Evolutionary conservation across 768 basidiomycete genomes (phyloP), one percentile per base, ranked within the genome.

Genomic region (Rhodosporidiobolus odoratus): DNA sequence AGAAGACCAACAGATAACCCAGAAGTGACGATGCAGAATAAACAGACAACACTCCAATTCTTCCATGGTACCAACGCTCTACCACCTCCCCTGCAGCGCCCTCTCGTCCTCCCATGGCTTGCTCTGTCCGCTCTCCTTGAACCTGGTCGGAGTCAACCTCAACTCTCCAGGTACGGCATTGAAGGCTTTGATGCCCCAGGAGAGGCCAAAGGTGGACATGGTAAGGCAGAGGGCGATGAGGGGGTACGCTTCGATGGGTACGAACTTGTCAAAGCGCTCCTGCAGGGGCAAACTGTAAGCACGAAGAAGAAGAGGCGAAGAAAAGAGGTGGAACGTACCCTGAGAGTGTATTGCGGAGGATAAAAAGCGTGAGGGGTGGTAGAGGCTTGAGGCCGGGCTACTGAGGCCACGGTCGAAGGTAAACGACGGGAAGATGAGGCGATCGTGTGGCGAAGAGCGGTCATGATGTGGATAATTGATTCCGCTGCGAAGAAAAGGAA

Each of bases 61-160:
- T n/a, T n/a, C n/a, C n/a, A n/a, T n/a, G n/a, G n/a, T n/a, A n/a
- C n/a, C n/a, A n/a, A n/a, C 48, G 48, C 4, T 32, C 54, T 57
- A 65, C 63, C 63, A 65, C 54, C 47, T 57, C 17, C 63, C 63
- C 13, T 1, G 32, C 12, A 56, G 53, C 23, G 63, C 63, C 30
- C 54, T 30, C 54, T 17, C 30, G 41, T 45, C 41, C 63, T 65
- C 63, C 63, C 63, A 65, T 43, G 63, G 63, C 53, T 35, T 30
- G 21, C 3, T 1, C 32, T 17, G 8, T 21, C 21, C 16, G 17
- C 12, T n/a, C 7, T 17, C 4, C 32, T 30, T 25, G 30, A 45
- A 23, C 4, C 54, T 27, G 1, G 3, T 23, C 13, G 63, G 63
- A 32, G 41, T 38, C 27, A 65, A 54, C 0, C 63, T n/a, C 9